Percentiles rank a stretch among this genome's conserved stretches.
phyloP scores from a whole-genome alignment of 495 filamentous ascomycete genomes.

The Oidiodendron maius region DNA sequence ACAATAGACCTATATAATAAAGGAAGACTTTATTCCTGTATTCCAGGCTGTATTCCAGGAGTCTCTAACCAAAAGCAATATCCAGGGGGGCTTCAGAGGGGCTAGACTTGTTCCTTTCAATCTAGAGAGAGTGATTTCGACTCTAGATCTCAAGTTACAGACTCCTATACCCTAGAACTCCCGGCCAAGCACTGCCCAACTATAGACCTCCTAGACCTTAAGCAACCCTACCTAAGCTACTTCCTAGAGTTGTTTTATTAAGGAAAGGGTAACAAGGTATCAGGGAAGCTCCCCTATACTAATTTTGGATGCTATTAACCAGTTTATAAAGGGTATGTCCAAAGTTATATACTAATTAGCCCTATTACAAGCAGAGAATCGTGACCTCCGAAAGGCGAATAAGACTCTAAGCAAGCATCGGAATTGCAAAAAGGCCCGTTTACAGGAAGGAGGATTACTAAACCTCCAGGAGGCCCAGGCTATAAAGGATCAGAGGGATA shows the following conservation, averaged over 20 bases:
- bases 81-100: not conserved
- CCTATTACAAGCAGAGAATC: not conserved
- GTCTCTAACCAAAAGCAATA: conserved; percentile 3
- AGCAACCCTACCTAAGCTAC: too few relatives aligned
- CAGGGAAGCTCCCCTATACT: conserved; percentile 4
- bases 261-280: not conserved
- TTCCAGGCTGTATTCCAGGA: too few relatives aligned
- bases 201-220: too few relatives aligned
- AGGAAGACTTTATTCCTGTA: too few relatives aligned
- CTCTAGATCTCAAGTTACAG: conserved; percentile 5
- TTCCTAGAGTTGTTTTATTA: conserved; percentile 6
- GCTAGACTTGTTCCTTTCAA: too few relatives aligned
- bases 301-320: conserved; percentile 3
- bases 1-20: too few relatives aligned
- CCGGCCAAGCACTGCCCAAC: too few relatives aligned
- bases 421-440: too few relatives aligned
- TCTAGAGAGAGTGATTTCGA: conserved; percentile 2
- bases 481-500: too few relatives aligned
- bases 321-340: conserved; percentile 3
- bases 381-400: conserved; percentile 2
- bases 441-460: too few relatives aligned
- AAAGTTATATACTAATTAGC: not conserved
- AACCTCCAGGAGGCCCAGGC: too few relatives aligned
- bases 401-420: too few relatives aligned
- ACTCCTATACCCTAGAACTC: conserved; percentile 4